Evolutionary conservation across 139 green algal species (phyloP), one percentile per base, ranked within the genome.

Genomic region (Tetratostichococcus sp.): DNA sequence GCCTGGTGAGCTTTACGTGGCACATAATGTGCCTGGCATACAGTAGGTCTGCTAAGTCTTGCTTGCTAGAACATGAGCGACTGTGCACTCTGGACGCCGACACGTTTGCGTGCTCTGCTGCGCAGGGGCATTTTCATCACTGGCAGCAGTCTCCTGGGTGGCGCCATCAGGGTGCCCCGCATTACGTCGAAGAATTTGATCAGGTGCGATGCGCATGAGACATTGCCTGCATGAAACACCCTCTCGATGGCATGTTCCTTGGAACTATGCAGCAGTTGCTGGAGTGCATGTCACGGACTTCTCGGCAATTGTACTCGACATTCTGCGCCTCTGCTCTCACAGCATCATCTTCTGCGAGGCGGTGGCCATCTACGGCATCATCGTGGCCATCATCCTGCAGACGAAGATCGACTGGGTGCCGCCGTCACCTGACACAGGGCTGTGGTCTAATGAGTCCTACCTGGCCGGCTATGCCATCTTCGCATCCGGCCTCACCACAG

Each of bases 141-240:
- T 1, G 96, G 96, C 25, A 93, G 89, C 73, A 97, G 89, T 73
- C 78, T 99, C 71, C 77, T 99, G 1, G 96, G 96, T 43, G 96
- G 89, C n/a, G 95, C 93, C 6, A 92, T 98, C 11, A 80, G 94
- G 2, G 92, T 92, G 72, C 96, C 96, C 1, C 79, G 96, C 28
- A 99, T 99, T 78, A 98, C 96, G 0, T 97, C 88, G 35, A 99
- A 99, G 82, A 99, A 99, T 75, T 83, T 99, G 21, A 98, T 99
- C 39, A 50, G 39, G 39, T 50, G 39, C 11, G n/a, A n/a, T n/a
- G n/a, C n/a, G n/a, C n/a, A n/a, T n/a, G n/a, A n/a, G n/a, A n/a
- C n/a, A n/a, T n/a, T n/a, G n/a, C n/a, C n/a, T n/a, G n/a, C n/a
- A n/a, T n/a, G n/a, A n/a, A n/a, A n/a, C n/a, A n/a, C n/a, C n/a